Conservation (phyloP, 2,329 filamentous ascomycete genomes). For the Ramularia collo-cygni region DNA sequence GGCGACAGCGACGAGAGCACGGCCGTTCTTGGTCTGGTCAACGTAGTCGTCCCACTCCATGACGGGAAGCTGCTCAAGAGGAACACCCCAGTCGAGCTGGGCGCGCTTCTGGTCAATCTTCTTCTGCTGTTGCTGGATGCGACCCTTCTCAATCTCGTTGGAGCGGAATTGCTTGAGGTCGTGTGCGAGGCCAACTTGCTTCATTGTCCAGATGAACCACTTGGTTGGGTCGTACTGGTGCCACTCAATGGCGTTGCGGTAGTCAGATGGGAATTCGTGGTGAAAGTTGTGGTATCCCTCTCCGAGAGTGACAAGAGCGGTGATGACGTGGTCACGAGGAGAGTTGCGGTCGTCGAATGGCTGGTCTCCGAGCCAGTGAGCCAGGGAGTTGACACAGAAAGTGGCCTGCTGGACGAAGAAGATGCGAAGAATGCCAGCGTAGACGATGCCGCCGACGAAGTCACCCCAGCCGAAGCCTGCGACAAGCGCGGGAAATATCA, state of each 20-base stretch:
- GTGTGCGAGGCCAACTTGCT: slow-evolving; percentile 74
- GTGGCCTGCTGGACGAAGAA: slow-evolving; percentile 89
- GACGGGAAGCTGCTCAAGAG: slow-evolving; percentile 77
- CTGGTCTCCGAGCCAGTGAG: slow-evolving; percentile 87
- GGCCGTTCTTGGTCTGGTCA: slow-evolving; percentile 68
- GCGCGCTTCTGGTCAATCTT: slow-evolving; percentile 83
- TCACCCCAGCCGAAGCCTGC: slow-evolving; percentile 75
- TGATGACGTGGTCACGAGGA: slow-evolving; percentile 80
- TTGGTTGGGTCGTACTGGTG: slow-evolving; percentile 89
- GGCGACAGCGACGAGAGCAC: slow-evolving; percentile 68
- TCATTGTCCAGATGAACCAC: slow-evolving; percentile 80
- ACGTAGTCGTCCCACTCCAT: slow-evolving; percentile 84
- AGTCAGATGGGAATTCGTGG: slow-evolving; percentile 89
- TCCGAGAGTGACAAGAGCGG: slow-evolving; percentile 74
- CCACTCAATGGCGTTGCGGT: slow-evolving; percentile 87
- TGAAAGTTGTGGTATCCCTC: slow-evolving; percentile 96
- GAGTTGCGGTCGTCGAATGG: slow-evolving; percentile 91
- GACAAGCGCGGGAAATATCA: slow-evolving; percentile 68
- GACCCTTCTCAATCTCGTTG: slow-evolving; percentile 90
- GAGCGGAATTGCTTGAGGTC: slow-evolving; percentile 85
- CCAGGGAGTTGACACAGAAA: slow-evolving; percentile 87
- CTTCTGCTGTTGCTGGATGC: slow-evolving; percentile 83
- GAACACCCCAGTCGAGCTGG: slow-evolving; percentile 77
- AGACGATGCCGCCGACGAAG: slow-evolving; percentile 75
- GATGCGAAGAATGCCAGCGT: slow-evolving; percentile 76